Base-by-base conservation (phyloP, 768 basidiomycete genomes). In the Candolleomyces eurysporus region DNA sequence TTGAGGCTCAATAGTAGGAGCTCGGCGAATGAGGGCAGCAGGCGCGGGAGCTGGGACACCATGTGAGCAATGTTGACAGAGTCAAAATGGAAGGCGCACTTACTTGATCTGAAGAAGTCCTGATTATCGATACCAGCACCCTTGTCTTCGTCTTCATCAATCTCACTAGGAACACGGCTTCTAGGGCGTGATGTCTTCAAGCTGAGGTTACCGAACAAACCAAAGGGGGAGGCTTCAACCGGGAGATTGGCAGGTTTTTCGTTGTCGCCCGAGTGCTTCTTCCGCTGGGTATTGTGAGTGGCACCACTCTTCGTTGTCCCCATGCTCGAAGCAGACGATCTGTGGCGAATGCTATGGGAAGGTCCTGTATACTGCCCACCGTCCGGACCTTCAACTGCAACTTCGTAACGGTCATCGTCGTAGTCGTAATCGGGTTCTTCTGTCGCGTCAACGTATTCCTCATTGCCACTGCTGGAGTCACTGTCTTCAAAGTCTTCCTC, bases 191-290 rank as follows among this genome's bases (percentile, higher is more conserved):
- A 36, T 36, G 76, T 79, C 69, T 78, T 82, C 65, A 90, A 72
- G 54, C 79, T 78, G 63, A 92, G 73, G 7, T 80, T 78, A n/a
- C 87, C 88, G 73, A 93, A 88, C 61, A 93, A 70, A n/a, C 91
- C 91, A 68, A 87, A 88, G 8, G 91, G 90, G 22, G 82, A 78
- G 0, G 86, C 87, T 60, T 80, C 83, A 46, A 75, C 81, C 2
- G 89, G 89, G 17, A 91, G 72, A 59, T 82, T 81, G 39, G 82
- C 83, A 19, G 83, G 81, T 67, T 82, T 86, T 40, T 75, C 67
- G n/a, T 72, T 72, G 32, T 69, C 75, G 10, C 67, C 74, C 9
- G 36, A 8, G 36, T 36, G 36, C 36, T 69, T 65, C 40, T 77
- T 71, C 67, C 78, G 81, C 71, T 76, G 85, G 58, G 73, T 75